Evolutionary conservation across 148 eudicot species (phyloP).

Genomic region (Silene latifolia): DNA sequence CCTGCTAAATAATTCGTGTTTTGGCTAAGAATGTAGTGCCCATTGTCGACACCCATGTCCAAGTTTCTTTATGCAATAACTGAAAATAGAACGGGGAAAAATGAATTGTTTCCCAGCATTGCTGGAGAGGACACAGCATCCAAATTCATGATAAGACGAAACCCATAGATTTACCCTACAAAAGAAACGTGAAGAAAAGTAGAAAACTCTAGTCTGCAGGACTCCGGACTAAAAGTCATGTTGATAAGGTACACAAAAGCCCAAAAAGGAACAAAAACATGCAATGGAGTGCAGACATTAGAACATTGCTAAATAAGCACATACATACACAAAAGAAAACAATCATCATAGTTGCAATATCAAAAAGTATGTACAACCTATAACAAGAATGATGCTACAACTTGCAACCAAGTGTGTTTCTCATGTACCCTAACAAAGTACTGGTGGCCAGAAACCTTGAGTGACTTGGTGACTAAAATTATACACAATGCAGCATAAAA

Average conservation of each 20-base stretch:
- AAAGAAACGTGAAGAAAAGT: too few species aligned
- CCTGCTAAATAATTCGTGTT: too few species aligned
- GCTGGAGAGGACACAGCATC: too few species aligned
- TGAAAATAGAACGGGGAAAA: too few species aligned
- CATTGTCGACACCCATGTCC: too few species aligned
- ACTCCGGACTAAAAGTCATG: neutral
- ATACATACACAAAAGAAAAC: neutral
- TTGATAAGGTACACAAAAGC: neutral
- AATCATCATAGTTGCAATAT: neutral
- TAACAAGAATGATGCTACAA: neutral
- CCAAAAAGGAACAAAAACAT: neutral
- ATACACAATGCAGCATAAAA: neutral
- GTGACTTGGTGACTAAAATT: neutral
- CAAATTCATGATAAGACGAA: too few species aligned
- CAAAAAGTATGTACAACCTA: neutral
- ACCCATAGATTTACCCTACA: too few species aligned
- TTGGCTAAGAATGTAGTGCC: too few species aligned
- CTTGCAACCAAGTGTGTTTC: neutral
- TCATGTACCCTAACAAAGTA: neutral
- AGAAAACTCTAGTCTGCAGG: too few species aligned
- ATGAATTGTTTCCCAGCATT: too few species aligned
- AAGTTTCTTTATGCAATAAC: too few species aligned
- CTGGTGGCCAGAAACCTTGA: neutral
- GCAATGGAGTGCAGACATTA: neutral
- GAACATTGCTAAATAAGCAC: neutral